Evolutionary conservation across 148 eudicot genomes (phyloP).

Genomic region (Rhododendron henanense): DNA sequence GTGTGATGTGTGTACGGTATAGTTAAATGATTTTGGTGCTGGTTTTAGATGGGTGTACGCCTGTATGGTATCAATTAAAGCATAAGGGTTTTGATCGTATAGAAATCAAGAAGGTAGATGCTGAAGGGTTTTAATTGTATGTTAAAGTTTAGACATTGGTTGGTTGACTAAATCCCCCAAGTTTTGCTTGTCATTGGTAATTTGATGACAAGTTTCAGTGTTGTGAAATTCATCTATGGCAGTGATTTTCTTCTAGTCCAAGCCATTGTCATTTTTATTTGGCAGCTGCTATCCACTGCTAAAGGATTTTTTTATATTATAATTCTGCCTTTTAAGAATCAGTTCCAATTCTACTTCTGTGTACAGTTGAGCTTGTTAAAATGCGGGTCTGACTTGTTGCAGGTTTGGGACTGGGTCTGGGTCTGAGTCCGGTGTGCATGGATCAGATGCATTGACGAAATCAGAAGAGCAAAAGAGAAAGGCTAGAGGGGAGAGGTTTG

Average conservation of each 20-base stretch:
- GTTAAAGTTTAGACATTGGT: background rate
- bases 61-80: too few species aligned
- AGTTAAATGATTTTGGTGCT: too few species aligned
- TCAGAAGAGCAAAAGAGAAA: conserved; percentile 77
- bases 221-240: background rate
- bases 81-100: too few species aligned
- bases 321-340: background rate
- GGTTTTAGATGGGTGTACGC: too few species aligned
- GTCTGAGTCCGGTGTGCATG: conserved; percentile 16
- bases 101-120: too few species aligned
- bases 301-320: background rate
- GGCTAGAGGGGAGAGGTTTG: conserved; percentile 92
- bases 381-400: background rate
- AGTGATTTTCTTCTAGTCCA: background rate
- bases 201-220: background rate
- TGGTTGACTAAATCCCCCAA: background rate
- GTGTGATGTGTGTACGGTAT: too few species aligned
- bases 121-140: too few species aligned
- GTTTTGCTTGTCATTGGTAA: background rate
- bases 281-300: background rate
- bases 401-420: conserved; percentile 60
- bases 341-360: background rate
- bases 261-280: background rate
- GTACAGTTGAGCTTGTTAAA: background rate
- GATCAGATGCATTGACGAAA: conserved; percentile 38